These are phyloP conservation scores for Eutypa lata DNA, from an alignment of 2,329 filamentous ascomycete species.

Conservation along the genomic window DNA sequence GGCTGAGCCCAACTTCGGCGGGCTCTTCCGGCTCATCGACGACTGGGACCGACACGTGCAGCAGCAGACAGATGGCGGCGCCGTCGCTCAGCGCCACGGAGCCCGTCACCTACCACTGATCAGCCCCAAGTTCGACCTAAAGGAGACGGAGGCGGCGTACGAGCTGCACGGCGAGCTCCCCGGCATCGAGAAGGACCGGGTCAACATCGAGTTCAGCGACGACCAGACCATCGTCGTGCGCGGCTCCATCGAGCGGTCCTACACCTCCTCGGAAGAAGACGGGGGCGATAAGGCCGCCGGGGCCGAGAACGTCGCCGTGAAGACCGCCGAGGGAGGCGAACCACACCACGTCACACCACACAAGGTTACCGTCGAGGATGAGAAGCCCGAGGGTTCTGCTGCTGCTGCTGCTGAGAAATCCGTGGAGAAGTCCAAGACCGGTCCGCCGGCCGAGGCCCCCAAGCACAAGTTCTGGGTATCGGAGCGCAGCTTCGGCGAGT, in stretches of 20 bases:
- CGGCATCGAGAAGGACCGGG: conserved; percentile 69
- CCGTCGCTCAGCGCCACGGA: conserved; percentile 2
- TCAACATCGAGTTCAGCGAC: conserved; percentile 78
- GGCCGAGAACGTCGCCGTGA: conserved; percentile 10
- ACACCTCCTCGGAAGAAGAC: conserved; percentile 57
- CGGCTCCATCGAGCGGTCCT: conserved; percentile 64
- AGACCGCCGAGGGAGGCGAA: conserved; percentile 5
- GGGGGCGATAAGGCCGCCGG: conserved; percentile 39
- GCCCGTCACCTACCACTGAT: conserved; percentile 49
- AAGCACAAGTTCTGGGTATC: conserved; percentile 66
- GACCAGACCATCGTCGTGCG: conserved; percentile 68
- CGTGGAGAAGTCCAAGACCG: conserved; percentile 26
- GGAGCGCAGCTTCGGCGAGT: conserved; percentile 65
- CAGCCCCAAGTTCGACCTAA: conserved; percentile 75
- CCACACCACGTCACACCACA: conserved; percentile 35
- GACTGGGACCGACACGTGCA: conserved; percentile 59
- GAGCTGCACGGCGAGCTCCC: conserved; percentile 80
- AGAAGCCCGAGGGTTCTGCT: conserved; percentile 10
- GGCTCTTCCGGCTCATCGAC: conserved; percentile 63
- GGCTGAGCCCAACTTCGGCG: conserved; percentile 49
- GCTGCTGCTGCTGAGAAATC: conserved; percentile 15
- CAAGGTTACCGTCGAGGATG: conserved; percentile 65
- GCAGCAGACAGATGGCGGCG: conserved; percentile 7
- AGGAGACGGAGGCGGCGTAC: conserved; percentile 65
- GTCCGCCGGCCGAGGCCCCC: conserved; percentile 20